Percentiles rank a stretch among this genome's conserved stretches.
These are phyloP conservation scores for Aspergillus eucalypticola DNA, from an alignment of 2,329 filamentous ascomycete genomes.

Conservation along the genomic window DNA sequence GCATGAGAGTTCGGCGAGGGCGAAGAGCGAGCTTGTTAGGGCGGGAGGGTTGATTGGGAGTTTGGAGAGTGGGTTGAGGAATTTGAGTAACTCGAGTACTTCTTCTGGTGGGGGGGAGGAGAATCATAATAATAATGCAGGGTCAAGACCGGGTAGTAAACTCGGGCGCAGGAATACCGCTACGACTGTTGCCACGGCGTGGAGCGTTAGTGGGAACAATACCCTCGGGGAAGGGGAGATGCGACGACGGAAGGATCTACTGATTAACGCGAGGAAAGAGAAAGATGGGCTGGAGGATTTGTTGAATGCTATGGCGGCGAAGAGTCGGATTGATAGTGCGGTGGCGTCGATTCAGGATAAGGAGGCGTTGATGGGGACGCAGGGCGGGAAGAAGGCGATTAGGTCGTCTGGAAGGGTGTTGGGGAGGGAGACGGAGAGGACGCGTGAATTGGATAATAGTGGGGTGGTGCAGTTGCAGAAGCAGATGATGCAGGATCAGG, in stretches of 20 bases:
- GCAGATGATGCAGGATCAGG: conserved; percentile 63
- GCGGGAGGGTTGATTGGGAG: conserved; percentile 57
- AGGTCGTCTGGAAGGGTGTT: conserved; percentile 52
- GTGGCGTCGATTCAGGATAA: conserved; percentile 51
- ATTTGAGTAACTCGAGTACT: conserved; percentile 31
- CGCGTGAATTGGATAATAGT: conserved; percentile 64
- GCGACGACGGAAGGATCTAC: conserved; percentile 58
- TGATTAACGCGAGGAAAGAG: conserved; percentile 60
- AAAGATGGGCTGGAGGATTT: conserved; percentile 63
- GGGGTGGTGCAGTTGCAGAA: conserved; percentile 64
- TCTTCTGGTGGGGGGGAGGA: conserved; percentile 27
- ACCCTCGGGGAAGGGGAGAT: conserved; percentile 62
- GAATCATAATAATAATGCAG: conserved; percentile 33
- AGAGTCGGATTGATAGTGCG: conserved; percentile 47
- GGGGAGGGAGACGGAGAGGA: conserved; percentile 61
- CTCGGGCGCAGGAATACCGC: not conserved
- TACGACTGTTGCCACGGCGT: not conserved
- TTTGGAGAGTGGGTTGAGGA: conserved; percentile 58
- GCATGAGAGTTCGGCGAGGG: conserved; percentile 62
- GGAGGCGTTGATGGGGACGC: conserved; percentile 39
- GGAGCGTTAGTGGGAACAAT: conserved; percentile 17
- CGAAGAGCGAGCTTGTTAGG: conserved; percentile 61
- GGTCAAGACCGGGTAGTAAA: conserved; percentile 5
- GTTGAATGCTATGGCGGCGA: conserved; percentile 59
- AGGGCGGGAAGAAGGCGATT: conserved; percentile 31